A percentile compares a stretch with the other conserved stretches of the same genome.
phyloP scores from a whole-genome alignment of 164 flowering plant species.

The Nymphaea thermarum region DNA sequence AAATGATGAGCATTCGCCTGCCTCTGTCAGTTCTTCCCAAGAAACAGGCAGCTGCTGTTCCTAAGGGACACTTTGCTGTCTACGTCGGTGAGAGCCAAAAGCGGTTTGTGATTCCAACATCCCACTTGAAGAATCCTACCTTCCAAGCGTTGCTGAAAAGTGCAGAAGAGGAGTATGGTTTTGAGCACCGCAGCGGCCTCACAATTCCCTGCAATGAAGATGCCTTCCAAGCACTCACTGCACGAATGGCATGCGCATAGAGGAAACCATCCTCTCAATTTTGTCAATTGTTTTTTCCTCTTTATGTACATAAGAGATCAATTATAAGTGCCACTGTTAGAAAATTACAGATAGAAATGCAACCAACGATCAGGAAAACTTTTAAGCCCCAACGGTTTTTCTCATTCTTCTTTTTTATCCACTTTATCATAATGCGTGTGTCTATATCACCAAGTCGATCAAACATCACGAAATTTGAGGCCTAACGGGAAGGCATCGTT shows the following conservation, averaged over 20 bases:
- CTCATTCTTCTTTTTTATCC: too few species aligned
- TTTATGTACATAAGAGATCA: neutral
- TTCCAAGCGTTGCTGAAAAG: conserved; percentile 32
- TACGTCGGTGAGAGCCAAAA: conserved; percentile 45
- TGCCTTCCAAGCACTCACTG: conserved; percentile 23
- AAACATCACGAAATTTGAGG: too few species aligned
- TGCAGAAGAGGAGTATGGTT: conserved; percentile 56
- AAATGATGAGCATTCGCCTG: too few species aligned
- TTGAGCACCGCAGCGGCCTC: conserved; percentile 41
- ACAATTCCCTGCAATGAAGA: conserved; percentile 49
- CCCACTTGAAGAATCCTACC: conserved; percentile 24
- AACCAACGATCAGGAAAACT: too few species aligned
- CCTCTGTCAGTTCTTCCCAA: neutral
- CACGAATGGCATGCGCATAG: neutral
- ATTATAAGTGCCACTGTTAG: neutral
- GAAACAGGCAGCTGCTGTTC: conserved; percentile 21
- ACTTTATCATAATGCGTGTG: too few species aligned
- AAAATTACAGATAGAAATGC: neutral
- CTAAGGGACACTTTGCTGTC: conserved; percentile 51
- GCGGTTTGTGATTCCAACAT: conserved; percentile 36
- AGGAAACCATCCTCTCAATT: neutral
- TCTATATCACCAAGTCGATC: too few species aligned
- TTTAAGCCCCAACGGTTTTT: too few species aligned
- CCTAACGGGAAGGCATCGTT: too few species aligned
- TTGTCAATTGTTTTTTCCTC: neutral